Percentiles rank a stretch among this genome's conserved stretches.
phyloP scores from a whole-genome alignment of 345 rosid genomes.

The Ailanthus altissimus region DNA sequence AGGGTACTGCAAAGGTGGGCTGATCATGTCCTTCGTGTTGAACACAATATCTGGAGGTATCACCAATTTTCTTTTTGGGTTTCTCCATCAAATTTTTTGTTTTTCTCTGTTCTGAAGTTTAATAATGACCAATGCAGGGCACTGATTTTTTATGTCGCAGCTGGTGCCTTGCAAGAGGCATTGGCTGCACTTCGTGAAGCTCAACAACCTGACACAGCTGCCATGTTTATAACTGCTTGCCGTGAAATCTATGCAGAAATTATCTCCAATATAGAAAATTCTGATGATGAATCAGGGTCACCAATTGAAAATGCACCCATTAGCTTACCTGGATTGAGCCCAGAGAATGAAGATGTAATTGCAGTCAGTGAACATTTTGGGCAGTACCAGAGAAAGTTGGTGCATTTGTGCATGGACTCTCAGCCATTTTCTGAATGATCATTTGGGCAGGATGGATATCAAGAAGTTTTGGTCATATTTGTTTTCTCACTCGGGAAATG shows the following conservation, averaged over 20 bases:
- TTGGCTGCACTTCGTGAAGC: constrained; percentile 81
- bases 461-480: background rate
- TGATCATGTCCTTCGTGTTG: constrained; percentile 68
- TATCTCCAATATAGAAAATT: constrained; percentile 36
- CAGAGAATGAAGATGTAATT: constrained; percentile 70
- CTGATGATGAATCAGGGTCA: constrained; percentile 47
- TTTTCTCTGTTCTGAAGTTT: constrained; percentile 20
- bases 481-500: background rate
- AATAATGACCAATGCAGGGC: constrained; percentile 55
- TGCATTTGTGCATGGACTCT: constrained; percentile 91
- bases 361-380: constrained; percentile 84
- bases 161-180: constrained; percentile 89
- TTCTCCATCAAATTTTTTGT: background rate
- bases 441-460: background rate
- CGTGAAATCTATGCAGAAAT: constrained; percentile 65
- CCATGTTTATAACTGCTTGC: constrained; percentile 93
- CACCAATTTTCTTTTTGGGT: background rate
- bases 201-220: constrained; percentile 86
- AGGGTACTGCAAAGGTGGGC: constrained; percentile 98
- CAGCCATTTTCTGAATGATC: constrained; percentile 68
- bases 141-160: constrained; percentile 81
- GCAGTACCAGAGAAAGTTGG: constrained; percentile 86
- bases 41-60: constrained; percentile 96
- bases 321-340: constrained; percentile 65
- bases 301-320: constrained; percentile 30